These are phyloP conservation scores for Capsella rubella DNA, from an alignment of 441 rosid species.

Conservation along the genomic window DNA sequence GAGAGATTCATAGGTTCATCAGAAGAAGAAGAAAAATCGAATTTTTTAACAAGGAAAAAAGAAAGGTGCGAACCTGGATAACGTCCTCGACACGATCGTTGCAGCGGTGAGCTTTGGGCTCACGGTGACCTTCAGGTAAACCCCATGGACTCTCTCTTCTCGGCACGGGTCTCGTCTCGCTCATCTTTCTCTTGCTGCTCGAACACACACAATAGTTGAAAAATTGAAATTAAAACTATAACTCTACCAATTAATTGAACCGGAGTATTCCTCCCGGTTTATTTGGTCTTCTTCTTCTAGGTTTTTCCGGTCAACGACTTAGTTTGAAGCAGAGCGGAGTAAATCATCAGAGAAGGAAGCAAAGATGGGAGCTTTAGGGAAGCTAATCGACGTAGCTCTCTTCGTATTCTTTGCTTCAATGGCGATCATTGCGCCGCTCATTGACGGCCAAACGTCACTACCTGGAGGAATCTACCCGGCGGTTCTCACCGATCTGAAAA, in stretches of 20 bases:
- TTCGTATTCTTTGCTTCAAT: slow-evolving; percentile 58
- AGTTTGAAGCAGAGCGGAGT: background rate
- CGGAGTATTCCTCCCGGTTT: slow-evolving; percentile 30
- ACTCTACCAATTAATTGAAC: slow-evolving; percentile 21
- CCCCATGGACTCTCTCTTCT: slow-evolving; percentile 99
- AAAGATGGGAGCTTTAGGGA: slow-evolving; percentile 46
- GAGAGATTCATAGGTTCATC: slow-evolving; percentile 12
- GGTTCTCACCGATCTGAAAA: slow-evolving; percentile 53
- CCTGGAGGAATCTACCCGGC: slow-evolving; percentile 58
- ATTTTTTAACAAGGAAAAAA: background rate
- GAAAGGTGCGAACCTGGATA: slow-evolving; percentile 61
- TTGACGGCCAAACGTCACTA: slow-evolving; percentile 68
- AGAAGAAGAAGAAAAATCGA: background rate
- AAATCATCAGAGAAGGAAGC: slow-evolving; percentile 12
- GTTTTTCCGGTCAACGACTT: slow-evolving; percentile 32
- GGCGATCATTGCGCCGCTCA: slow-evolving; percentile 57
- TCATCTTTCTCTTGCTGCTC: slow-evolving; percentile 48
- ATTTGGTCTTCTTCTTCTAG: slow-evolving; percentile 17
- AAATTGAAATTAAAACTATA: background rate
- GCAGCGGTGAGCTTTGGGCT: slow-evolving; percentile 97
- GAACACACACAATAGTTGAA: background rate
- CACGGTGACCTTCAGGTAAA: slow-evolving; percentile 72
- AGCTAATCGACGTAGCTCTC: slow-evolving; percentile 59
- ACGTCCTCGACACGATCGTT: slow-evolving; percentile 98
- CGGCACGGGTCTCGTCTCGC: slow-evolving; percentile 94